phyloP scores from a whole-genome alignment of 495 filamentous ascomycete species.

The Cenococcum geophilum region DNA sequence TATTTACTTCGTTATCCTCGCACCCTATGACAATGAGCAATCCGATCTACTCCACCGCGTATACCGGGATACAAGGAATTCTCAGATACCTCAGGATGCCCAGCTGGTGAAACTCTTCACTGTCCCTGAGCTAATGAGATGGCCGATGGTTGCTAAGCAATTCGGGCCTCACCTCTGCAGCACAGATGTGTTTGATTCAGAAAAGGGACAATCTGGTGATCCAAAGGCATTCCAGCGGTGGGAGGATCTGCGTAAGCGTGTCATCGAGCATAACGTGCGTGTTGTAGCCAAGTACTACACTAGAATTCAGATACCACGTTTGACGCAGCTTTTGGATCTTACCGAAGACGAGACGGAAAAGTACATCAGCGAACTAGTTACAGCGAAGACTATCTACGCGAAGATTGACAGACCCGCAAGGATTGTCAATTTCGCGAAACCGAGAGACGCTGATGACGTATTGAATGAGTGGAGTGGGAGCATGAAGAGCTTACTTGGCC shows the following conservation, averaged over 20 bases:
- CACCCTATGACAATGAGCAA: constrained; percentile 97
- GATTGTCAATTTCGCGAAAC: constrained; percentile 88
- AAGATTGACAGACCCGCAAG: constrained; percentile 93
- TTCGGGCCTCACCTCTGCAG: constrained; percentile 84
- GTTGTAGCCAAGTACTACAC: constrained; percentile 99
- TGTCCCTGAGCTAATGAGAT: constrained; percentile 93
- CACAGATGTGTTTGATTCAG: constrained; percentile 79
- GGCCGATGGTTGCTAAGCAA: constrained; percentile 80
- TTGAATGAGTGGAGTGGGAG: constrained; percentile 98
- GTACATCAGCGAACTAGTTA: constrained; percentile 93
- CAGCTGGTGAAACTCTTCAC: constrained; percentile 89
- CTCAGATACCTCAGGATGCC: constrained; percentile 61
- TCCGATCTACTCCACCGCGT: constrained; percentile 94
- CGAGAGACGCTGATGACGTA: constrained; percentile 91
- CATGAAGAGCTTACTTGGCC: constrained; percentile 92
- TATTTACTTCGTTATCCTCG: constrained; percentile 94
- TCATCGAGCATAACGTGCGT: constrained; percentile 98
- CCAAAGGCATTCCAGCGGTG: constrained; percentile 74
- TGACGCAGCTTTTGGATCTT: constrained; percentile 84
- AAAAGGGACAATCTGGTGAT: constrained; percentile 56
- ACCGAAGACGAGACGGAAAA: constrained; percentile 94
- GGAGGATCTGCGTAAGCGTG: constrained; percentile 91
- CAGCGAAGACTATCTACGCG: constrained; percentile 92
- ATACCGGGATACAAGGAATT: constrained; percentile 54
- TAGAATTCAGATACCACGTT: constrained; percentile 80